phyloP scores from a whole-genome alignment of 352 stramenopile genomes.

The Phytophthora kernoviae region DNA sequence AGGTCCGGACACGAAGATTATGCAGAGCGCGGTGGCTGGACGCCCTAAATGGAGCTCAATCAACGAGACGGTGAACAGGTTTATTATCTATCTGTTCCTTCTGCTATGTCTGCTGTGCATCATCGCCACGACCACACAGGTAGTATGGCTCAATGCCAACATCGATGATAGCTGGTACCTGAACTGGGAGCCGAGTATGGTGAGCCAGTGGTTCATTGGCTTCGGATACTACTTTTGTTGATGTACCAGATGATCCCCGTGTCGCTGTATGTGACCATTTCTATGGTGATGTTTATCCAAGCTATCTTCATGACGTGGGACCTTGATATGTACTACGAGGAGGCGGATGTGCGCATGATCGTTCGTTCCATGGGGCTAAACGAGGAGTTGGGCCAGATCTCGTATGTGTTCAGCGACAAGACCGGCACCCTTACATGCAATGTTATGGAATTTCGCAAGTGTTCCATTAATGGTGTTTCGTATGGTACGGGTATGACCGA shows the following conservation, averaged over 20 bases:
- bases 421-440: constrained; percentile 95
- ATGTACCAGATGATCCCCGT: constrained; percentile 98
- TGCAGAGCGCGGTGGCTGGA: constrained; percentile 69
- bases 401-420: constrained; percentile 93
- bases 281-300: constrained; percentile 95
- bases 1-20: constrained; percentile 83
- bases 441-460: constrained; percentile 96
- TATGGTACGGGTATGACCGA: constrained; percentile 92
- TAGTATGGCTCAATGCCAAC: constrained; percentile 66
- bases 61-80: constrained; percentile 79
- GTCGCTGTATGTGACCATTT: constrained; percentile 97
- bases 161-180: constrained; percentile 58
- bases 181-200: constrained; percentile 44
- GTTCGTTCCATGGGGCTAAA: constrained; percentile 87
- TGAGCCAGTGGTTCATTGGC: constrained; percentile 75
- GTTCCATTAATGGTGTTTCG: constrained; percentile 91
- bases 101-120: constrained; percentile 64
- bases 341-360: constrained; percentile 89
- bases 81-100: constrained; percentile 82
- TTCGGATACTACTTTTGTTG: constrained; percentile 95
- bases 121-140: constrained; percentile 58
- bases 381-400: constrained; percentile 93
- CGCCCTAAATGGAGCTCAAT: constrained; percentile 84
- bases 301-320: constrained; percentile 94
- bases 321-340: constrained; percentile 92